These are phyloP conservation scores for Cyathus pygmaeus DNA, from an alignment of 1,284 basidiomycete species.

Conservation along the genomic window DNA sequence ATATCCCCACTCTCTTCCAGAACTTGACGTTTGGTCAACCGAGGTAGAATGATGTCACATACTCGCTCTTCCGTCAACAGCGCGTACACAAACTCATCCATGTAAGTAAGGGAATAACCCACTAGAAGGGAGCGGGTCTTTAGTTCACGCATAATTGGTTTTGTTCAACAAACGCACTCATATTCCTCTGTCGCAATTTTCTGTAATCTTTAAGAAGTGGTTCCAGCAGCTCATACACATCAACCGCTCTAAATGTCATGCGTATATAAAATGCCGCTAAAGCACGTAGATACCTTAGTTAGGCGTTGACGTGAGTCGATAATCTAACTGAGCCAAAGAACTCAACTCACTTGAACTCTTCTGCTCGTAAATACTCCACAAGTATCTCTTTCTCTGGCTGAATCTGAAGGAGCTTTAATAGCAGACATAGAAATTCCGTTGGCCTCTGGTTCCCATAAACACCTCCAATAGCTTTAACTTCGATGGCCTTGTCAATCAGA, in stretches of 20 bases:
- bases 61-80: constrained; percentile 91
- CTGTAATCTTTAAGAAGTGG: constrained; percentile 94
- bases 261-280: constrained; percentile 95
- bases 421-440: constrained; percentile 90
- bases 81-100: constrained; percentile 93
- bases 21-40: constrained; percentile 86
- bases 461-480: constrained; percentile 87
- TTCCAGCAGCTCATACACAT: constrained; percentile 94
- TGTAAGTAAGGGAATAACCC: constrained; percentile 85
- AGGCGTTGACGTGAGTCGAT: constrained; percentile 1
- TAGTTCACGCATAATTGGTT: constrained; percentile 4
- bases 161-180: constrained; percentile 64
- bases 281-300: constrained; percentile 87
- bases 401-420: constrained; percentile 94
- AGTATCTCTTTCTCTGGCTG: constrained; percentile 98
- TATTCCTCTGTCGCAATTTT: constrained; percentile 86
- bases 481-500: constrained; percentile 92
- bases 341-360: constrained; percentile 93
- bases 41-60: constrained; percentile 95
- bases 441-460: constrained; percentile 94
- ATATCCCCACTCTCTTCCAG: constrained; percentile 94
- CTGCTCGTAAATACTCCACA: constrained; percentile 92
- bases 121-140: constrained; percentile 50
- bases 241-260: constrained; percentile 89
- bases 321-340: neutral